Percentiles rank a stretch among this genome's conserved stretches.
Evolutionary conservation across 2,329 filamentous ascomycete genomes (phyloP).

Genomic region (Cryphonectria naterciae): DNA sequence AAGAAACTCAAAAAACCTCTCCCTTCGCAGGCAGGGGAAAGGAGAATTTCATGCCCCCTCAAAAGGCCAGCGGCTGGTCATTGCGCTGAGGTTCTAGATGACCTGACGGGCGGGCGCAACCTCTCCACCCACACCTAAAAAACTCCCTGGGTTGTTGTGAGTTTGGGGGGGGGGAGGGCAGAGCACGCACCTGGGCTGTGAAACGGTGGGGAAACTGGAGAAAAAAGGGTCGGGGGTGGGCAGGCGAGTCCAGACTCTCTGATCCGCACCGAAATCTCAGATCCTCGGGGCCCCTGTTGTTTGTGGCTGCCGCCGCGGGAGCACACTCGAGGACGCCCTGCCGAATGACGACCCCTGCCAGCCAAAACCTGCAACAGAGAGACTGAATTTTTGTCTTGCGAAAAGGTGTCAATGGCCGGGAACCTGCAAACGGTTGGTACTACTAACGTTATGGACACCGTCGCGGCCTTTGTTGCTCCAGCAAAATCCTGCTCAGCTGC

Average conservation of each 20-base stretch:
- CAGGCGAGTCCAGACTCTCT: conserved; percentile 23
- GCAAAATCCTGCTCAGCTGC: background rate
- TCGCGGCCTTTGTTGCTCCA: background rate
- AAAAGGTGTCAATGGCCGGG: background rate
- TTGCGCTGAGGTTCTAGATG: conserved; percentile 16
- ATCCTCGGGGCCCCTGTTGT: conserved; percentile 21
- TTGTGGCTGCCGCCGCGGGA: background rate
- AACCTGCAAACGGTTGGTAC: background rate
- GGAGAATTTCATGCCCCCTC: background rate
- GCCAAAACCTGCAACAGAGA: background rate
- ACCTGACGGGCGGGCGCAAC: conserved; percentile 18
- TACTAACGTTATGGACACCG: background rate
- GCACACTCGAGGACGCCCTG: background rate
- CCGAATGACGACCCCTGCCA: background rate
- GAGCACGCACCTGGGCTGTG: background rate
- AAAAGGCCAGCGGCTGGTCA: conserved; percentile 10
- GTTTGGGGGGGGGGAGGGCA: background rate
- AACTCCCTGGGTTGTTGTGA: conserved; percentile 7
- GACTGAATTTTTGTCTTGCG: background rate
- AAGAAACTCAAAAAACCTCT: background rate
- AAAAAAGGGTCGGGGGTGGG: conserved; percentile 4
- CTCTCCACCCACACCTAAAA: background rate
- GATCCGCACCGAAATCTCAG: conserved; percentile 26
- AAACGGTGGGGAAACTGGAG: conserved; percentile 30
- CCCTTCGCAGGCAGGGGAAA: conserved; percentile 9